Conservation (phyloP, 768 basidiomycete genomes). For the Tulasnella sp. region DNA sequence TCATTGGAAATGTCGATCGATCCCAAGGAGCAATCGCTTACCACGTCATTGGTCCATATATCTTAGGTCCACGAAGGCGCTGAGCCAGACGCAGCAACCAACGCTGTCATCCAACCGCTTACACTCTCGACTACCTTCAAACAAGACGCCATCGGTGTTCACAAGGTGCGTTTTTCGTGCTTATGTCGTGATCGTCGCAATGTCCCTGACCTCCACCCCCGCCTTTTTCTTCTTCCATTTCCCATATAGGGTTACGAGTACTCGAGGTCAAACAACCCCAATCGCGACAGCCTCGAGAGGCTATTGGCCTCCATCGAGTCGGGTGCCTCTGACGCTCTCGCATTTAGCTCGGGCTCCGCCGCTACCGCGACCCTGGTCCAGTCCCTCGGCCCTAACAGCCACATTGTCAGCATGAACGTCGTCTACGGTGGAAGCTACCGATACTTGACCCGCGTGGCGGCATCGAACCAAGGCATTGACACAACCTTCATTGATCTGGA, state of each 20-base stretch:
- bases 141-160: conserved; percentile 64
- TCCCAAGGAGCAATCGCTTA: not conserved
- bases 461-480: conserved; percentile 52
- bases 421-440: conserved; percentile 92
- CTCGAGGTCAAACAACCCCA: conserved; percentile 81
- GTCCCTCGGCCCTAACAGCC: conserved; percentile 61
- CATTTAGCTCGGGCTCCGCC: conserved; percentile 79
- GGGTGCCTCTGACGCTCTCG: conserved; percentile 59
- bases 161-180: conserved; percentile 42
- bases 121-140: conserved; percentile 89
- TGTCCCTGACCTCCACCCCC: not conserved
- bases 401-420: conserved; percentile 81
- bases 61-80: conserved; percentile 83
- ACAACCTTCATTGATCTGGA: conserved; percentile 79
- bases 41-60: conserved; percentile 54
- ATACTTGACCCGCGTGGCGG: conserved; percentile 61
- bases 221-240: not conserved
- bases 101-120: conserved; percentile 82
- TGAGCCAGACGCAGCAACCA: conserved; percentile 57
- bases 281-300: conserved; percentile 66
- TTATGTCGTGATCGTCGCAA: not conserved
- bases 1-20: not conserved
- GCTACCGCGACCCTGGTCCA: conserved; percentile 78
- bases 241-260: conserved; percentile 74
- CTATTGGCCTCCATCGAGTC: conserved; percentile 71